A percentile compares a stretch with the other conserved stretches of the same genome.
These are phyloP conservation scores for Fusarium sp. DNA, from an alignment of 2,329 filamentous ascomycete species.

Conservation along the genomic window DNA sequence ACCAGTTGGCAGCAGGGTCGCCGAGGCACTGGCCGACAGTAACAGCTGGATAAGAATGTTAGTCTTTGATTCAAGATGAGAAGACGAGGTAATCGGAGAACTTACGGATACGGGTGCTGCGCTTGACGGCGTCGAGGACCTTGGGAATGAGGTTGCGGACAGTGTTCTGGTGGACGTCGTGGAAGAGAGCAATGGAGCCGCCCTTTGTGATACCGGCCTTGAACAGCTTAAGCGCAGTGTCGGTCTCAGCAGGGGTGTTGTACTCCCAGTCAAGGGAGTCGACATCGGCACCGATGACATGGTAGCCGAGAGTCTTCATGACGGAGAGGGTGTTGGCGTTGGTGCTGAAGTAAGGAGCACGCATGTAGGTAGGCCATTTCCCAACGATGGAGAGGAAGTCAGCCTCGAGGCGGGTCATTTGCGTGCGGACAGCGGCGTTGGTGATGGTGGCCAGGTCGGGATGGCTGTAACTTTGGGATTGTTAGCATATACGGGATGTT, in stretches of 20 bases:
- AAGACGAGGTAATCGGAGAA: neutral
- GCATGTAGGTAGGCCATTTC: slow-evolving; percentile 54
- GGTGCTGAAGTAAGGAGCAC: slow-evolving; percentile 56
- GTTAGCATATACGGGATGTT: slow-evolving; percentile 18
- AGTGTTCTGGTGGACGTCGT: slow-evolving; percentile 60
- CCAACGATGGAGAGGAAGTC: slow-evolving; percentile 53
- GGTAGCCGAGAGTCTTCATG: slow-evolving; percentile 60
- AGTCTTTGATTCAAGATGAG: neutral
- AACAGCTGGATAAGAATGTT: slow-evolving; percentile 47
- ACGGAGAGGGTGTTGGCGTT: slow-evolving; percentile 49
- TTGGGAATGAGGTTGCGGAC: slow-evolving; percentile 44
- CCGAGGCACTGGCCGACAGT: slow-evolving; percentile 48
- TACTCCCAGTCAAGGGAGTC: slow-evolving; percentile 69
- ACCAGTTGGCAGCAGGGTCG: slow-evolving; percentile 33
- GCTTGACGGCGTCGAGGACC: slow-evolving; percentile 27
- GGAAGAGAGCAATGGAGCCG: slow-evolving; percentile 62
- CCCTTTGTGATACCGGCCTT: slow-evolving; percentile 45
- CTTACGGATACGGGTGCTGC: slow-evolving; percentile 33
- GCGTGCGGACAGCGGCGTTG: slow-evolving; percentile 42
- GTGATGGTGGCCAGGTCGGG: slow-evolving; percentile 52
- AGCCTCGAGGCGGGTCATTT: slow-evolving; percentile 56
- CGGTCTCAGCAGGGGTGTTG: slow-evolving; percentile 38
- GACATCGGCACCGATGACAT: slow-evolving; percentile 66
- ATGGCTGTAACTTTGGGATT: slow-evolving; percentile 57
- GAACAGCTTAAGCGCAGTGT: slow-evolving; percentile 47